Conservation (phyloP, 1,284 basidiomycete species). For the Neotropicomus parvogracilis region DNA sequence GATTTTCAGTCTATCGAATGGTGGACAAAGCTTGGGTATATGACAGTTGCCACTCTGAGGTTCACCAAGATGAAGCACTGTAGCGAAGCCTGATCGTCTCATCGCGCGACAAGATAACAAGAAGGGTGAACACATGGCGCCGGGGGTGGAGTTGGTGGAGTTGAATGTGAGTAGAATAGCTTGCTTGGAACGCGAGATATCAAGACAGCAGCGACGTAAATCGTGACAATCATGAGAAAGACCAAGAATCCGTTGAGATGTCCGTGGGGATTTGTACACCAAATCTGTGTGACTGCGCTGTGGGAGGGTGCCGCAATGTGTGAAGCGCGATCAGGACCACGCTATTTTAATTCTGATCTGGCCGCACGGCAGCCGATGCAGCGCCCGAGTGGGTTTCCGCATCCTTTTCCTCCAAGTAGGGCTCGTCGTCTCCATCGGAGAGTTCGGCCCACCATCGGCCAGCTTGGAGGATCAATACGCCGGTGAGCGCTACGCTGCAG, state of each 20-base stretch:
- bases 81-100: conserved; percentile 8
- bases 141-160: not conserved
- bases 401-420: conserved; percentile 34
- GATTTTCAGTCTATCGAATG: conserved; percentile 5
- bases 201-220: conserved; percentile 30
- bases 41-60: conserved; percentile 5
- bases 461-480: conserved; percentile 73
- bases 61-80: conserved; percentile 7
- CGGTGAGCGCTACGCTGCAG: conserved; percentile 78
- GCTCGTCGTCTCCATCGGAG: conserved; percentile 48
- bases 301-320: not conserved
- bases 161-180: conserved; percentile 17
- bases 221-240: conserved; percentile 16
- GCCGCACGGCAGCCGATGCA: conserved; percentile 1
- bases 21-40: conserved; percentile 21
- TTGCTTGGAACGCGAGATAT: conserved; percentile 24
- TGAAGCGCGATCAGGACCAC: conserved; percentile 1
- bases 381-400: conserved; percentile 6
- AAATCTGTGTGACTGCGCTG: not conserved
- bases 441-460: conserved; percentile 78
- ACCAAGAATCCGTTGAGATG: conserved; percentile 1
- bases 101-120: conserved; percentile 10
- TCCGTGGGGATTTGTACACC: conserved; percentile 11
- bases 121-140: conserved; percentile 1
- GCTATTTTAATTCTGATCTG: conserved; percentile 12